Base-by-base conservation (phyloP, 352 stramenopile species). In the Plasmopara viticola region DNA sequence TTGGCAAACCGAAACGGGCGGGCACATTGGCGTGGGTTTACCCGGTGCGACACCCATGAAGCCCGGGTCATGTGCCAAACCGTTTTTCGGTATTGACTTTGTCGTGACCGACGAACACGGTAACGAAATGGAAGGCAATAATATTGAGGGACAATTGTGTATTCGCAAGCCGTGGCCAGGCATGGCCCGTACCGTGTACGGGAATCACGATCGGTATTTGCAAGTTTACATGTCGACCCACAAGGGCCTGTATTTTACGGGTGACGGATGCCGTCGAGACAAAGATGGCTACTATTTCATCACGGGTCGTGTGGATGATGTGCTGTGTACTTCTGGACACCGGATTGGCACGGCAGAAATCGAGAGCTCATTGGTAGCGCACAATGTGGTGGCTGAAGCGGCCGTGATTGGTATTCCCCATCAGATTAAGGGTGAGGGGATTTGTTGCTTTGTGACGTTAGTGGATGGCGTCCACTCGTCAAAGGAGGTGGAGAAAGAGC, bases 271-370 rank as follows among this genome's bases (percentile, higher is more conserved):
- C 55, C 70, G 68, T 34, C 78, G 88, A 29, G 92, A 98, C 60
- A 78, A 82, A 48, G 95, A 99, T 60, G 96, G 96, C 33, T 99
- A 96, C 74, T 97, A 98, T 74, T 99, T 96, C 67, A 99, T 99
- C 66, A 99, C 95, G 38, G 97, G 96, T 2, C 90, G 96, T 49
- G 96, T 99, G 41, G 96, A 99, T 68, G 96, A 99, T 58, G 95
- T 99, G 6, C 59, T 98, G 2, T 98, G 97, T 64, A 95, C 90
- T 9, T 96, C 85, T 28, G 92, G 90, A 9, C 92, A 98, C 64
- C 74, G 92, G 9, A 94, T 96, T 44, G 87, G 87, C 39, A 95
- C 82, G 47, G 84, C 87, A 29, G 87, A 96, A 64, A 69, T 96
- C 29, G 86, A 96, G 53, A 93, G 75, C 47, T 85, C 91, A 8